phyloP scores from a whole-genome alignment of 1,284 basidiomycete species.

The Pseudozyma flocculosa region DNA sequence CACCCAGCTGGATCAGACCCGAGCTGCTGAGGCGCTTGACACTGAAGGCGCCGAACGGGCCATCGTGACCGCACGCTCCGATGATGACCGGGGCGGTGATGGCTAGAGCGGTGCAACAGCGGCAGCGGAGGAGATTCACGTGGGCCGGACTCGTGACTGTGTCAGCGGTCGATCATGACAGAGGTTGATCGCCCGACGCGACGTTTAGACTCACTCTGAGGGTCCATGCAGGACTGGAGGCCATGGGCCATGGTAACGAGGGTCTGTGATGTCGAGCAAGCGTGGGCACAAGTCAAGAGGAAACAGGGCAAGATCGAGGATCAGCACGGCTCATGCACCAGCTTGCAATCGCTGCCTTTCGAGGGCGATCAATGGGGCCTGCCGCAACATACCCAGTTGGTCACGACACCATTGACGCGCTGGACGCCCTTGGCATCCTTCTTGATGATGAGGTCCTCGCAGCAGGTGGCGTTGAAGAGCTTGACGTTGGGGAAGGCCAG shows the following conservation, averaged over 20 bases:
- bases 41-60: conserved; percentile 81
- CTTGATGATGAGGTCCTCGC: conserved; percentile 56
- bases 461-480: conserved; percentile 60
- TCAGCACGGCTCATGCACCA: too few relatives aligned
- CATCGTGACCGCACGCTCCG: conserved; percentile 70
- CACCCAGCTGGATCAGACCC: conserved; percentile 74
- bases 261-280: conserved; percentile 57
- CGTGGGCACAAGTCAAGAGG: background rate
- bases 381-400: conserved; percentile 66
- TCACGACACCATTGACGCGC: conserved; percentile 78
- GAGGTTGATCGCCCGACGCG: too few relatives aligned
- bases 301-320: too few relatives aligned
- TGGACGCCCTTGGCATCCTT: conserved; percentile 59
- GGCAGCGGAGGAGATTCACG: background rate
- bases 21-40: conserved; percentile 78
- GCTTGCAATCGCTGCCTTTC: too few relatives aligned
- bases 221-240: conserved; percentile 76
- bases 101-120: conserved; percentile 13
- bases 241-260: conserved; percentile 74
- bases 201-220: conserved; percentile 71
- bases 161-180: too few relatives aligned
- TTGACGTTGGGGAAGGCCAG: conserved; percentile 69
- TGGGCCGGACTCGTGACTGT: too few relatives aligned
- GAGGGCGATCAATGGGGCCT: too few relatives aligned
- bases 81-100: conserved; percentile 65